Conservation (phyloP, 768 basidiomycete genomes). For the Agrocybe pediades region DNA sequence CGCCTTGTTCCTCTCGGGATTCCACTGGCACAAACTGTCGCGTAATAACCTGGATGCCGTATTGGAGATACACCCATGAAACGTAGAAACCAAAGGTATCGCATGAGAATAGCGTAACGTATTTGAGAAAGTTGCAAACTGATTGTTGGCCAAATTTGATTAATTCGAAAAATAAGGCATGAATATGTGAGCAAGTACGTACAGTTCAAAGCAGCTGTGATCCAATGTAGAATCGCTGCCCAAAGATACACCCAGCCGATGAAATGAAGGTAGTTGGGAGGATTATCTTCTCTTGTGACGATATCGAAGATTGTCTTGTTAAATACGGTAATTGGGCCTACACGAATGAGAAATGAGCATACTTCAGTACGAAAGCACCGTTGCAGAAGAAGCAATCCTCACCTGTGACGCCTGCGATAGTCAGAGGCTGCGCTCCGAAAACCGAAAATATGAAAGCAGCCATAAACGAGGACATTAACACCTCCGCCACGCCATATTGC, state of each 20-base stretch:
- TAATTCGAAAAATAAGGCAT: background rate
- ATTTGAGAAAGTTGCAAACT: constrained; percentile 85
- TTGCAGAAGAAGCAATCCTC: background rate
- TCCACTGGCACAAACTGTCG: constrained; percentile 55
- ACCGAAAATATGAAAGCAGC: constrained; percentile 86
- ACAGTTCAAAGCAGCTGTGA: constrained; percentile 81
- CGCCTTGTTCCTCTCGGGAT: constrained; percentile 42
- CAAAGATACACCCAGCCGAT: constrained; percentile 93
- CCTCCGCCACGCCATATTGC: constrained; percentile 89
- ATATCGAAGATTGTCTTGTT: constrained; percentile 90
- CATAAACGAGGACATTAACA: constrained; percentile 83
- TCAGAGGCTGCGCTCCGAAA: constrained; percentile 88
- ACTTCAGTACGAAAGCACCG: background rate
- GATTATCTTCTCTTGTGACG: constrained; percentile 51
- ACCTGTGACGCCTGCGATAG: constrained; percentile 92
- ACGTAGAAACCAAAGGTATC: constrained; percentile 95
- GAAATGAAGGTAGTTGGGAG: constrained; percentile 82
- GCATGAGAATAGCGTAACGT: constrained; percentile 88
- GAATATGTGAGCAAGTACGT: constrained; percentile 17
- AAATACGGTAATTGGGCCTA: constrained; percentile 90
- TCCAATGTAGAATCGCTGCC: constrained; percentile 86
- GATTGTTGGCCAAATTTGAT: background rate
- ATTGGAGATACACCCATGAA: constrained; percentile 88
- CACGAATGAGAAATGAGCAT: background rate
- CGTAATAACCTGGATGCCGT: constrained; percentile 83